These are phyloP conservation scores for Suillus clintonianus DNA, from an alignment of 768 basidiomycete species.

Conservation along the genomic window DNA sequence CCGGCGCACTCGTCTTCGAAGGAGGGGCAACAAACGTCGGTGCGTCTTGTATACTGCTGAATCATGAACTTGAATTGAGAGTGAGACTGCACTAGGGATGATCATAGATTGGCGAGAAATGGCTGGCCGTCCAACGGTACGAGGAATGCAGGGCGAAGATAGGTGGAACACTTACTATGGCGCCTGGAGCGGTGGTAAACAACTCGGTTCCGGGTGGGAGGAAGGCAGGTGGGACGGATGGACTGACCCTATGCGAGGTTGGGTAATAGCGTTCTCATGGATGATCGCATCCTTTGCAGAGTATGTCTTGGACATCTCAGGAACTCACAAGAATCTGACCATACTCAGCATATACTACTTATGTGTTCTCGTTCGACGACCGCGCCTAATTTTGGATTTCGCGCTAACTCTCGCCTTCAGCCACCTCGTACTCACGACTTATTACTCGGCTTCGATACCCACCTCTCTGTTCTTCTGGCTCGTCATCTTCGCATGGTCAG, in stretches of 20 bases:
- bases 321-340: constrained; percentile 11
- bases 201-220: constrained; percentile 57
- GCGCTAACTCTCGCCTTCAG: constrained; percentile 87
- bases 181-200: constrained; percentile 81
- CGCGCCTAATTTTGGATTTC: constrained; percentile 94
- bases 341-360: constrained; percentile 67
- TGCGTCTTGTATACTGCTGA: constrained; percentile 32
- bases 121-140: constrained; percentile 80
- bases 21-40: constrained; percentile 81
- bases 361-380: constrained; percentile 85
- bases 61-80: background rate
- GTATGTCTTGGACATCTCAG: constrained; percentile 52
- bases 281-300: constrained; percentile 78
- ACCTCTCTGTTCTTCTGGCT: constrained; percentile 94
- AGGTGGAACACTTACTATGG: constrained; percentile 68
- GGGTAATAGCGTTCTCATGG: constrained; percentile 92
- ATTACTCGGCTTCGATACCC: constrained; percentile 67
- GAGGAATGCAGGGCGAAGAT: constrained; percentile 61
- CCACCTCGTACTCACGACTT: constrained; percentile 92
- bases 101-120: constrained; percentile 98
- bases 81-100: constrained; percentile 55
- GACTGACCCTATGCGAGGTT: constrained; percentile 79
- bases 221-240: constrained; percentile 64
- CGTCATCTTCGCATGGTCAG: constrained; percentile 68
- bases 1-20: constrained; percentile 67